Evolutionary conservation across 805 yeast genomes (phyloP).

Genomic region (Danielozyma ontarioensis): DNA sequence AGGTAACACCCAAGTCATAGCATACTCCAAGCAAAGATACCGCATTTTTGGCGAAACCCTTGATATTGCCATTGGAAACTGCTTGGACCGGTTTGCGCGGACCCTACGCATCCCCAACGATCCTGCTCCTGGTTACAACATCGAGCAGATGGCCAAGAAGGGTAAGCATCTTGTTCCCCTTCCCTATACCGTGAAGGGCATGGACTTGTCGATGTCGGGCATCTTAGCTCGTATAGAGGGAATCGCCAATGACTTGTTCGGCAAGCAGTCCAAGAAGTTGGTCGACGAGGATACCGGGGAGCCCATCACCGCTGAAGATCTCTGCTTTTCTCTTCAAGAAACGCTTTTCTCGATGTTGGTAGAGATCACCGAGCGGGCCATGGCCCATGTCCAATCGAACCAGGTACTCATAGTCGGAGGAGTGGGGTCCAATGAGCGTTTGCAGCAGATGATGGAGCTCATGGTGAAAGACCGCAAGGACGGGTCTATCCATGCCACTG

Average conservation of each 20-base stretch:
- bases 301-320: constrained; percentile 70
- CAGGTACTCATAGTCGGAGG: constrained; percentile 97
- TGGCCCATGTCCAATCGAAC: constrained; percentile 90
- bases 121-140: constrained; percentile 97
- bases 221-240: constrained; percentile 80
- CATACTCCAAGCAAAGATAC: constrained; percentile 88
- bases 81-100: constrained; percentile 93
- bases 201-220: constrained; percentile 97
- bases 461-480: constrained; percentile 83
- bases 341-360: constrained; percentile 92
- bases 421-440: constrained; percentile 89
- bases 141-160: constrained; percentile 85
- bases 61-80: constrained; percentile 96
- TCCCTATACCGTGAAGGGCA: constrained; percentile 97
- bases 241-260: constrained; percentile 68
- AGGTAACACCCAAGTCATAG: constrained; percentile 97
- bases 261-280: constrained; percentile 30
- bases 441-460: constrained; percentile 94
- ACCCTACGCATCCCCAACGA: constrained; percentile 82
- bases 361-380: constrained; percentile 95
- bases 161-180: constrained; percentile 61
- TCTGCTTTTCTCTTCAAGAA: constrained; percentile 91
- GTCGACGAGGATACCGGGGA: constrained; percentile 42
- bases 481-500: constrained; percentile 91
- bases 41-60: constrained; percentile 99